Percentiles rank a stretch among this genome's conserved stretches.
Evolutionary conservation across 176 grass and related monocot species (phyloP).

Genomic region (Eragrostis nindensis): DNA sequence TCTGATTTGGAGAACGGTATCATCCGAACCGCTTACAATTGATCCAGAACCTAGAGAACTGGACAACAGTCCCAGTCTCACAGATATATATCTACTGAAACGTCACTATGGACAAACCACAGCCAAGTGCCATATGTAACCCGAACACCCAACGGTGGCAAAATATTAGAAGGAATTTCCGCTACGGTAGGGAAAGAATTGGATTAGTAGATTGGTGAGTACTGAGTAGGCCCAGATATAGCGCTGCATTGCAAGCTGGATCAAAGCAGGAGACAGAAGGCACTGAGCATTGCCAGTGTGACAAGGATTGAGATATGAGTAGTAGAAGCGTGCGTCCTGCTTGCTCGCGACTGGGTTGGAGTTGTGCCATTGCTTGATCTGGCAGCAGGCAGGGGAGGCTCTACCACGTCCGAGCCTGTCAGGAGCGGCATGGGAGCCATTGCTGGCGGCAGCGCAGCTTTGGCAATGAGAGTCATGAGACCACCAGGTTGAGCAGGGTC

Average conservation of each 20-base stretch:
- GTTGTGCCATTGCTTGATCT: constrained; percentile 30
- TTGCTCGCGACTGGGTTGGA: constrained; percentile 26
- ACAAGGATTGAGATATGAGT: constrained; percentile 6
- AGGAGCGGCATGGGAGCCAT: constrained; percentile 60
- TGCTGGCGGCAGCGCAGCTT: constrained; percentile 48
- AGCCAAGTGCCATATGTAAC: constrained; percentile 17
- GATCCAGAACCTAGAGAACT: background rate
- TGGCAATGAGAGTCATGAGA: constrained; percentile 42
- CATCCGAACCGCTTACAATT: background rate
- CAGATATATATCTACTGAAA: constrained; percentile 48
- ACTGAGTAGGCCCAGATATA: background rate
- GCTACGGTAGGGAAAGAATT: constrained; percentile 11
- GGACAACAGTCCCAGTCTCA: background rate
- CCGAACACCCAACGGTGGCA: background rate
- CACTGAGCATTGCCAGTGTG: constrained; percentile 43
- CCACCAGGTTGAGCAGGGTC: constrained; percentile 28
- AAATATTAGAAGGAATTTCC: constrained; percentile 40
- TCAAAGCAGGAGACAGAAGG: constrained; percentile 28
- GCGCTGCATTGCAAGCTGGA: background rate
- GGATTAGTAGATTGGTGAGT: constrained; percentile 23
- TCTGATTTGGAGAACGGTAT: constrained; percentile 9
- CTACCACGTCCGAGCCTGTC: constrained; percentile 53
- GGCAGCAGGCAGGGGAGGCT: constrained; percentile 59
- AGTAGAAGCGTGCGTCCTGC: background rate
- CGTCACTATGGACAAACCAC: background rate